A percentile compares a stretch with the other conserved stretches of the same genome.
Evolutionary conservation across 2,329 filamentous ascomycete genomes (phyloP).

Genomic region (Alternaria ethzedia): DNA sequence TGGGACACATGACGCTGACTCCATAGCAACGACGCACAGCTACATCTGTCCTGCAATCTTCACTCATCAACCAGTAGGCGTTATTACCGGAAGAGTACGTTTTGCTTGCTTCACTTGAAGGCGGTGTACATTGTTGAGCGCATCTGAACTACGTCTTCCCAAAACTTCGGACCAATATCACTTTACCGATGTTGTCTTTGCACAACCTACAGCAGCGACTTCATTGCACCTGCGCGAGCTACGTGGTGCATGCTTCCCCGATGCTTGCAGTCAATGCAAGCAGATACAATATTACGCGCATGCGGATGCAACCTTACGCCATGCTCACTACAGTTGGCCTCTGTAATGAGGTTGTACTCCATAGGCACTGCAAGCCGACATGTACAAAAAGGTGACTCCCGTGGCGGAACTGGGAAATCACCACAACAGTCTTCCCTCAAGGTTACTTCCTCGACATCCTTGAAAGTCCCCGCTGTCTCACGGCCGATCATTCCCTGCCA

Average conservation of each 20-base stretch:
- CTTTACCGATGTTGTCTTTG: background rate
- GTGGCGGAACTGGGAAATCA: background rate
- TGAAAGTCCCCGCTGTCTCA: background rate
- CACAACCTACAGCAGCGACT: background rate
- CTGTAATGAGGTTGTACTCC: background rate
- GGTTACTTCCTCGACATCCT: background rate
- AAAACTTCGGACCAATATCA: background rate
- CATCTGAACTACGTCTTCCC: background rate
- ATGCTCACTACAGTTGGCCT: background rate
- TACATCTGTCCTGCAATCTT: background rate
- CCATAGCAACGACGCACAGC: background rate
- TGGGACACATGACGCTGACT: background rate
- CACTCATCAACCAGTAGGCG: background rate
- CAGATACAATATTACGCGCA: background rate
- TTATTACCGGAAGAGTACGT: background rate
- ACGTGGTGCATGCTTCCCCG: background rate
- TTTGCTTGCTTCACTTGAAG: background rate
- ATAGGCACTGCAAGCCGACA: background rate
- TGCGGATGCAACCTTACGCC: constrained; percentile 13
- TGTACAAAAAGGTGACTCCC: constrained; percentile 15
- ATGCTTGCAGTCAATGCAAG: background rate
- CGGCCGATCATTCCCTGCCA: constrained; percentile 3
- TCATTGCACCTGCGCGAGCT: background rate
- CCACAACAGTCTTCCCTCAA: background rate
- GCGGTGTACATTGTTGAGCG: background rate